Evolutionary conservation across 2,329 filamentous ascomycete genomes (phyloP).

Genomic region (Penicillium crustosum): DNA sequence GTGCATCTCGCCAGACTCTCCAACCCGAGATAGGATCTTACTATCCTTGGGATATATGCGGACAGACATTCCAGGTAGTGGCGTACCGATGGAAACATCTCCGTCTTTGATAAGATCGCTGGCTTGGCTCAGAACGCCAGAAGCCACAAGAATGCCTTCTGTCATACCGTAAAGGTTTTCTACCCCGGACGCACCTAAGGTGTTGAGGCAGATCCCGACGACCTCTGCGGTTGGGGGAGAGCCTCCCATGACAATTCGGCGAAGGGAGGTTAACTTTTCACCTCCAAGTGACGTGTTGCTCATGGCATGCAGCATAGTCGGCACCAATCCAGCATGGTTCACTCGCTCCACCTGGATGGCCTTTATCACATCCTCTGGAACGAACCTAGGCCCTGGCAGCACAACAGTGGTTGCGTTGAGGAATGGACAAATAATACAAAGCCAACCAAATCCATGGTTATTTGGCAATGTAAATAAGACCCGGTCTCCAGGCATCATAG

Average conservation of each 20-base stretch:
- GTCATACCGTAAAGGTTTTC: conserved; percentile 21
- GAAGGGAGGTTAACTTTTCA: conserved; percentile 4
- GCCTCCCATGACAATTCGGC: conserved; percentile 13
- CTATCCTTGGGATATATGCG: conserved; percentile 7
- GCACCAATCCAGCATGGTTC: conserved; percentile 7
- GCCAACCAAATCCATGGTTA: conserved; percentile 18
- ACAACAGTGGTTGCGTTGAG: conserved; percentile 16
- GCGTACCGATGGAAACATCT: conserved; percentile 1
- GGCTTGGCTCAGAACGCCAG: background rate
- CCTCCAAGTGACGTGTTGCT: background rate
- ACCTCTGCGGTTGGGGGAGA: conserved; percentile 16
- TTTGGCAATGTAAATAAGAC: conserved; percentile 13
- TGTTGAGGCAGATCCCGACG: conserved; percentile 11
- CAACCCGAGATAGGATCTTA: background rate
- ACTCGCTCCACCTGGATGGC: conserved; percentile 5
- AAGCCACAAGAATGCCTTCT: conserved; percentile 8
- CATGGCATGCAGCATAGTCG: conserved; percentile 14
- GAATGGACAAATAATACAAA: conserved; percentile 12
- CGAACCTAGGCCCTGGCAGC: conserved; percentile 11
- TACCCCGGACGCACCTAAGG: conserved; percentile 12
- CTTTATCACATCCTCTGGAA: conserved; percentile 10
- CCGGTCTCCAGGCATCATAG: conserved; percentile 14
- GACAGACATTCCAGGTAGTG: background rate
- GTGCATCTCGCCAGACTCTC: conserved; percentile 8
- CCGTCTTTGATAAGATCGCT: background rate